Evolutionary conservation across 345 rosid species (phyloP), one percentile per base, ranked within the genome.

Genomic region (Mangifera indica): DNA sequence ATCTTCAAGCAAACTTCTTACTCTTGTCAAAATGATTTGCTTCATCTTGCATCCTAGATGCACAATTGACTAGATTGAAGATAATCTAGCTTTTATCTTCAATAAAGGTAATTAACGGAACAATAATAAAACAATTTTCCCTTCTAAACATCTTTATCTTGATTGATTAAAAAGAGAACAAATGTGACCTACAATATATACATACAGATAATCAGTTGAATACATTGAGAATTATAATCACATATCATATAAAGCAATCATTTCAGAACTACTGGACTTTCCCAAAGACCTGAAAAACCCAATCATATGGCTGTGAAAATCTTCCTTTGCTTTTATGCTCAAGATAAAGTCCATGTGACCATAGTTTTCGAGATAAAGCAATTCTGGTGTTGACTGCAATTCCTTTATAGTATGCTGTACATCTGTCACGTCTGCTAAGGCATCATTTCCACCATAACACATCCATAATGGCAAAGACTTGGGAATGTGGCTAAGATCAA

Each of bases 381-480:
- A 69, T 84, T 90, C 82, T 3, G 98, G 91, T 54, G 76, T 78
- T 2, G 82, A 79, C 25, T 46, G 84, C 77, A 92, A 72, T 74
- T 89, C 87, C 11, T 74, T 64, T 4, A 92, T 84, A 57, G 95
- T 92, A 70, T 52, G 91, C 77, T 90, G 68, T 56, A 90, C 82
- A 77, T 94, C 97, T 7, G n/a, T 79, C 42, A 78, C 51, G 12
- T 92, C 96, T 73, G 97, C 94, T 77, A 94, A 81, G 24, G 77
- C 87, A 74, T 94, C 98, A 40, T 40, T 72, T 44, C 97, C 98
- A 44, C 98, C 98, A 46, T 89, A 89, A 34, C 86, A 89, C 95
- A 92, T 89, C 97, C 97, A 94, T 71, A 94, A 58, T 42, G 97
- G 97, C 79, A 92, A 77, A 29, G 86, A 81, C 77, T 77, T 75